Conservation (phyloP, 2,329 filamentous ascomycete species). For the Paramyrothecium sp. region DNA sequence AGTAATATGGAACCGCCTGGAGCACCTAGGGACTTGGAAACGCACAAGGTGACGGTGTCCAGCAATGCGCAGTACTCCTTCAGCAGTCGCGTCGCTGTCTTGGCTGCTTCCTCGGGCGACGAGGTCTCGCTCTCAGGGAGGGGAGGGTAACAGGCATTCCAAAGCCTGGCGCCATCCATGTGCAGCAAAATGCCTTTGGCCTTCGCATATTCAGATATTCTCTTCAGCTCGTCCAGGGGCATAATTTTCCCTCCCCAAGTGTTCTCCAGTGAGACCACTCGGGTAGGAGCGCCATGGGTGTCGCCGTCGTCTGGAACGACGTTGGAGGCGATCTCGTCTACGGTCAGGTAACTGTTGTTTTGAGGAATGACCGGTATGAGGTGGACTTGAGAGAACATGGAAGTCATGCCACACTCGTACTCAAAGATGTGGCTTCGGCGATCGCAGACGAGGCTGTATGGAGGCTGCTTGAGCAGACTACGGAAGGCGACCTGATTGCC, state of each 20-base stretch:
- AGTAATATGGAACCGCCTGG: not conserved
- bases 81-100: not conserved
- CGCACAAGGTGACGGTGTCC: not conserved
- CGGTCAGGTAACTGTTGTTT: not conserved
- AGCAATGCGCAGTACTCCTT: not conserved
- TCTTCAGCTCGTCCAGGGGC: not conserved
- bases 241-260: not conserved
- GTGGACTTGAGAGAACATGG: not conserved
- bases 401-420: not conserved
- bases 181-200: not conserved
- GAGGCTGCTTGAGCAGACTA: not conserved
- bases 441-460: not conserved
- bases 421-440: not conserved
- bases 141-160: not conserved
- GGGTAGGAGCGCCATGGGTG: not conserved
- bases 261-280: not conserved
- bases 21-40: not conserved
- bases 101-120: not conserved
- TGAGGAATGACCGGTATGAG: not conserved
- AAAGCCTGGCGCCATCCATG: not conserved
- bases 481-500: not conserved
- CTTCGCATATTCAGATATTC: not conserved
- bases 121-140: not conserved
- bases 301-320: not conserved
- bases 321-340: not conserved